Evolutionary conservation across 2,329 filamentous ascomycete species (phyloP).

Genomic region (Colletotrichum gloeosporioides): DNA sequence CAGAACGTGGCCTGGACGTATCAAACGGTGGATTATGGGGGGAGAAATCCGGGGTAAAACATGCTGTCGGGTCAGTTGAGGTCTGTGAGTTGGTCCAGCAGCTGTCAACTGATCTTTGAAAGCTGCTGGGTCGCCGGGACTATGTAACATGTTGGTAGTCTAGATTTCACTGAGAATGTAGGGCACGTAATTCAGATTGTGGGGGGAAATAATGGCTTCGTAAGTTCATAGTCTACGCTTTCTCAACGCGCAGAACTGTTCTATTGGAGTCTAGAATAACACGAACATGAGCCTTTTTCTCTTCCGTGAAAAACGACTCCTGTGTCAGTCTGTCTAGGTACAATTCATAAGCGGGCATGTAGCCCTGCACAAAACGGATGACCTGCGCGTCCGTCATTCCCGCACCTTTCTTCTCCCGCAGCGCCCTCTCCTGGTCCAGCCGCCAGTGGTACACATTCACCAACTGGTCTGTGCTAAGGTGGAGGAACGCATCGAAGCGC

Average conservation of each 20-base stretch:
- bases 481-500: slow-evolving; percentile 15
- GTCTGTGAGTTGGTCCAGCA: background rate
- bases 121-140: background rate
- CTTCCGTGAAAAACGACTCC: background rate
- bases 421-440: slow-evolving; percentile 12
- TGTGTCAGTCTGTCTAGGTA: slow-evolving; percentile 4
- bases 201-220: background rate
- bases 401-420: slow-evolving; percentile 16
- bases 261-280: slow-evolving; percentile 5
- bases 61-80: background rate
- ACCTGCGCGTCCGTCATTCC: slow-evolving; percentile 16
- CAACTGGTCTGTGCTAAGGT: slow-evolving; percentile 10
- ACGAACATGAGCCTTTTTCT: background rate
- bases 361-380: slow-evolving; percentile 17
- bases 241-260: background rate
- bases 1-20: background rate
- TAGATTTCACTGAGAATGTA: background rate
- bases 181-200: accelerated
- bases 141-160: background rate
- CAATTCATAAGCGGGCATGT: slow-evolving; percentile 20
- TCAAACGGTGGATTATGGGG: background rate
- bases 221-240: background rate
- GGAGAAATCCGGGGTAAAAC: background rate
- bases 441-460: slow-evolving; percentile 19
- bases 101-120: background rate